Base-by-base conservation (phyloP, 2,329 filamentous ascomycete species). In the Hymenoscyphus albidus region DNA sequence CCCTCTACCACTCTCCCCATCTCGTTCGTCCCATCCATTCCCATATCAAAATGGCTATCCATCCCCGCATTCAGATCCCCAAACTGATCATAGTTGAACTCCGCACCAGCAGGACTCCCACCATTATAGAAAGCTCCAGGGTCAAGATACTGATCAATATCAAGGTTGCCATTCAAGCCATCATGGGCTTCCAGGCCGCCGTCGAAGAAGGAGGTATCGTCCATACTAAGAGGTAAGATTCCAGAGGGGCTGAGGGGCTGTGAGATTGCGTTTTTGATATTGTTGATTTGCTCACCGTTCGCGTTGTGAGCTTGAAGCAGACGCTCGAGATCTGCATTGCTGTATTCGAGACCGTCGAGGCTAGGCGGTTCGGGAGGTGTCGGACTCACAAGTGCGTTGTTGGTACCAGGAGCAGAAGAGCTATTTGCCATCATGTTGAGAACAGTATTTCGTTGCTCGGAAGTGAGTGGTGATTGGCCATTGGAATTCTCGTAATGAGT, bases 291-390 rank as follows among this genome's bases (percentile, higher is more conserved):
- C 58, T 83, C 83, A 66, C 90, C 88, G 72, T 97, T 93, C 65
- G 94, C 88, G 31, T 86, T 85, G 74, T 96, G 91, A 72, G 97
- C 81, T 55, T 88, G 88, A 68, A 91, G 86, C 1, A 98, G 82
- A 38, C 90, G 84, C 61, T 95, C 91, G 35, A 97, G 84, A 67
- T 96, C 90, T 14, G 88, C 82, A 67, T 89, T 84, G 4, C 89
- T 93, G 66, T 85, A 85, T 57, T 82, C 85, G 67, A 95, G 84
- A 48, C 88, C 83, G 60, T 85, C 81, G 22, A 92, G 78, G 14
- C 75, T 75, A 0, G 84, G 83, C 1, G 83, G 81, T 3, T 78
- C 77, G 14, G 76, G 73, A 16, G 75, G 71, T 16, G 72, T 69
- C 1, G 74, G 73, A 7, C 68, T 71, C 27, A 74, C 76, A 72